These are phyloP conservation scores for Physaria fendleri DNA, from an alignment of 345 rosid species.

Conservation along the genomic window DNA sequence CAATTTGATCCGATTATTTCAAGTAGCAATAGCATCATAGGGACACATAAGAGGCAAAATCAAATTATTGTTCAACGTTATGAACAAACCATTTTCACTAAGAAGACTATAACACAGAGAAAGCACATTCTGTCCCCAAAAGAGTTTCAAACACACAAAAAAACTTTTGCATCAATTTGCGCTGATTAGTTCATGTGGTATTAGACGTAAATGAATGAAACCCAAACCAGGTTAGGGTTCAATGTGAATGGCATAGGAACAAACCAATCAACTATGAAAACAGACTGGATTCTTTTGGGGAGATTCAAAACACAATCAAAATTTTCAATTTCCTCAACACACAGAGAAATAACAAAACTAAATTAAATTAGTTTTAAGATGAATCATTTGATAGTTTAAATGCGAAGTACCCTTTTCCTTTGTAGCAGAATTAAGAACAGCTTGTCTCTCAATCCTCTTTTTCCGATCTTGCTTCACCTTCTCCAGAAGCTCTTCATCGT, in stretches of 20 bases:
- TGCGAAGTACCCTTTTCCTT: conserved; percentile 56
- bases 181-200: not conserved
- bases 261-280: not conserved
- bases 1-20: not conserved
- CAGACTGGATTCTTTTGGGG: not conserved
- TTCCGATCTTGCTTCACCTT: conserved; percentile 76
- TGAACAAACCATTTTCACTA: not conserved
- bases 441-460: conserved; percentile 85
- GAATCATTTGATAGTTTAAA: not conserved
- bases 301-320: not conserved
- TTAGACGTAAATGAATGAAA: not conserved
- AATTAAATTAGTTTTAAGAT: conserved; percentile 8
- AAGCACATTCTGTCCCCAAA: not conserved
- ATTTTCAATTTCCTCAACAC: not conserved
- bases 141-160: no score
- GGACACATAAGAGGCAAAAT: not conserved
- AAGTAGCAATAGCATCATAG: not conserved
- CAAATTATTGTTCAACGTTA: not conserved
- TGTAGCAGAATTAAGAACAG: conserved; percentile 55
- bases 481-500: conserved; percentile 81
- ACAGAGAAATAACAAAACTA: not conserved
- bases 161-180: not conserved
- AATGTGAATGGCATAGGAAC: not conserved
- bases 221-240: not conserved
- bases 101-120: not conserved